phyloP scores from a whole-genome alignment of 139 green algal genomes.

The Mesostigma viride region DNA sequence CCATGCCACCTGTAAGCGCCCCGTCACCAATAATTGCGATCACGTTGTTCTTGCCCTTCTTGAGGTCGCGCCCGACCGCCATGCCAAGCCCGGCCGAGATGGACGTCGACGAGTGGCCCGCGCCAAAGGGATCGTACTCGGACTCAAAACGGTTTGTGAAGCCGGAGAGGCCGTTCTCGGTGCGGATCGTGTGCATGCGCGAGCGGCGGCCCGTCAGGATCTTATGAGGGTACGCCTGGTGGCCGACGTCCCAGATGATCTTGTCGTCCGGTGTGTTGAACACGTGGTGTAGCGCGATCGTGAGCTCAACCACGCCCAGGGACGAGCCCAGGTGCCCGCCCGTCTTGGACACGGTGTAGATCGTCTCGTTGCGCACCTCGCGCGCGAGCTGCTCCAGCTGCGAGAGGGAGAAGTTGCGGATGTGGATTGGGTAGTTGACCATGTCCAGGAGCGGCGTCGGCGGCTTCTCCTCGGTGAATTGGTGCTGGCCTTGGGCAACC shows the following conservation, averaged over 20 bases:
- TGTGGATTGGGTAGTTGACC: slow-evolving; percentile 92
- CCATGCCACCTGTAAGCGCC: slow-evolving; percentile 96
- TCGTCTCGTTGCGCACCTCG: slow-evolving; percentile 86
- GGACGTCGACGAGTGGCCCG: slow-evolving; percentile 88
- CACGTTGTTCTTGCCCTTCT: slow-evolving; percentile 59
- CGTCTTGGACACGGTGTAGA: slow-evolving; percentile 83
- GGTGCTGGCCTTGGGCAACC: too few relatives aligned
- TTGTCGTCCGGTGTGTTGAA: slow-evolving; percentile 93
- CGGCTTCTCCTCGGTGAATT: too few relatives aligned
- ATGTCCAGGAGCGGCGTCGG: slow-evolving; percentile 90
- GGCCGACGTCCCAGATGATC: slow-evolving; percentile 91
- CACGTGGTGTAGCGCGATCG: slow-evolving; percentile 93
- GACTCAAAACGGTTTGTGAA: slow-evolving; percentile 93
- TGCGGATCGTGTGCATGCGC: slow-evolving; percentile 85
- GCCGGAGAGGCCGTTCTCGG: slow-evolving; percentile 78
- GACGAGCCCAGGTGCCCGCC: slow-evolving; percentile 86
- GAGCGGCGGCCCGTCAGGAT: slow-evolving; percentile 85
- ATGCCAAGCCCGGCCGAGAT: slow-evolving; percentile 93
- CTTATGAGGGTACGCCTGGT: slow-evolving; percentile 92
- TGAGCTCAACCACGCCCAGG: slow-evolving; percentile 94
- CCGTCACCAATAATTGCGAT: slow-evolving; percentile 94
- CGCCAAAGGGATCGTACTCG: slow-evolving; percentile 93
- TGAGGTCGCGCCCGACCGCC: slow-evolving; percentile 87
- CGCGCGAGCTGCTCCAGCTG: slow-evolving; percentile 90
- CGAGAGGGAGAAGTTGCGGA: slow-evolving; percentile 87